Base-by-base conservation (phyloP, 2,329 filamentous ascomycete genomes). In the Akanthomyces lecanii region DNA sequence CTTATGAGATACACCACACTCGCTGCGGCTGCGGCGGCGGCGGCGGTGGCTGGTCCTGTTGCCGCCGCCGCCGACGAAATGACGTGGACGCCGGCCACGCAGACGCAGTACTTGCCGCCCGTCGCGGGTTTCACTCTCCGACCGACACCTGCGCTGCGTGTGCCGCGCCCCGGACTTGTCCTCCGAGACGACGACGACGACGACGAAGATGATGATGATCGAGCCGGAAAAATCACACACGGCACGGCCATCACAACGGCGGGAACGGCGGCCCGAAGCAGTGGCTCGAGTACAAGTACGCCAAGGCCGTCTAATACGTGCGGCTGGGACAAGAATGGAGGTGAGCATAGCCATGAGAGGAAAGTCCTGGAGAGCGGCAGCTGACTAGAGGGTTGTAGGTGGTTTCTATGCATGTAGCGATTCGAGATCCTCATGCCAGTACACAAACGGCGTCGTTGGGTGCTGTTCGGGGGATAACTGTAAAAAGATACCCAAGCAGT, bases 261-360 rank as follows among this genome's bases (percentile, higher is more conserved):
- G 21, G 18, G 28, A 2, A 55, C 36, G 6, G 3, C 18, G 10
- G 2, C 58, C 5, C 16, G 12, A 5, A 38, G 16, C 50, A 18
- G 48, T 10, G 40, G 36, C 7, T n/a, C 42, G 28, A 16, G n/a
- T 3, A 53, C 36, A 12, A 36, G 25, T 12, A 11, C 58, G 40
- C 28, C 55, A 1, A 25, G 47, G 11, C 45, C 59, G 21, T 45
- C 50, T 1, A 61, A 61, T 30, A 61, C 44, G 3, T 61, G 59
- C 33, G 59, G 59, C 40, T 61, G 59, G 59, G 59, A 61, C 21
- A 48, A 42, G 42, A 38, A 8, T 14, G 59, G 59, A 44, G 51
- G 59, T 54, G 21, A 40, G 56, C 36, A 23, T 25, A 4, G 12
- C 12, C 8, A 14, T 30, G 28, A 14, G 36, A 6, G 6, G 30